A percentile compares a stretch with the other conserved stretches of the same genome.
phyloP scores from a whole-genome alignment of 345 rosid species.

The Syzygium aromaticum region DNA sequence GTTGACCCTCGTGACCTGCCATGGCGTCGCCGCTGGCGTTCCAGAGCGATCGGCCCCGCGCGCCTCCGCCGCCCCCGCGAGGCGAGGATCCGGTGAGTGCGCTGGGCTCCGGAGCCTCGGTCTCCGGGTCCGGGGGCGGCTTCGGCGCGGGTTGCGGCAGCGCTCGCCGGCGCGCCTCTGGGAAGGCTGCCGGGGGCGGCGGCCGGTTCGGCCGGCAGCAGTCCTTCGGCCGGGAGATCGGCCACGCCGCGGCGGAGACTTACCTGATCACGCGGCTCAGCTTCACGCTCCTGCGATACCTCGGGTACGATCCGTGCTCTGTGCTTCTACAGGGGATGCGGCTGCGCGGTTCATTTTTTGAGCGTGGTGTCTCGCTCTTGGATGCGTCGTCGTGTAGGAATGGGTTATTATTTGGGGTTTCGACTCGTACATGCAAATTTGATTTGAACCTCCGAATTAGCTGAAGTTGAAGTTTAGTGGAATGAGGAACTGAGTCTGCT shows the following conservation, averaged over 20 bases:
- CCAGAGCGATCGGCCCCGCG: neutral
- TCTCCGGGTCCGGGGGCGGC: neutral
- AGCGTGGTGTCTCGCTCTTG: neutral
- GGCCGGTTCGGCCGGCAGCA: conserved; percentile 24
- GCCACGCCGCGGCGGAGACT: conserved; percentile 76
- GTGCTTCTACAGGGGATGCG: neutral
- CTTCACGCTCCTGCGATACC: conserved; percentile 65
- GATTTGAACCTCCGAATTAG: neutral
- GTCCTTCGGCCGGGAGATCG: conserved; percentile 47
- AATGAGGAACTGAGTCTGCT: neutral
- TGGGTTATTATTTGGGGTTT: neutral
- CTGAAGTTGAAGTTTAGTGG: neutral
- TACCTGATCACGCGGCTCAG: conserved; percentile 61
- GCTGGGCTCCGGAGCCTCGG: neutral
- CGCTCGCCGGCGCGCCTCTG: conserved; percentile 24
- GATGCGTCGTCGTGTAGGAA: neutral
- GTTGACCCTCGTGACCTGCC: neutral
- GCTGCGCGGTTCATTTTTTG: neutral
- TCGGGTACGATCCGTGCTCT: conserved; percentile 41
- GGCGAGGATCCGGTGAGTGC: neutral
- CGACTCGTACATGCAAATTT: neutral
- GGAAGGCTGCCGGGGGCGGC: neutral
- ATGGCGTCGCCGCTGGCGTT: neutral
- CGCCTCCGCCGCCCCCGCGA: neutral
- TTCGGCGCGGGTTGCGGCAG: neutral